Base-by-base conservation (phyloP, 2,329 filamentous ascomycete species). In the Trichoderma simmonsii region DNA sequence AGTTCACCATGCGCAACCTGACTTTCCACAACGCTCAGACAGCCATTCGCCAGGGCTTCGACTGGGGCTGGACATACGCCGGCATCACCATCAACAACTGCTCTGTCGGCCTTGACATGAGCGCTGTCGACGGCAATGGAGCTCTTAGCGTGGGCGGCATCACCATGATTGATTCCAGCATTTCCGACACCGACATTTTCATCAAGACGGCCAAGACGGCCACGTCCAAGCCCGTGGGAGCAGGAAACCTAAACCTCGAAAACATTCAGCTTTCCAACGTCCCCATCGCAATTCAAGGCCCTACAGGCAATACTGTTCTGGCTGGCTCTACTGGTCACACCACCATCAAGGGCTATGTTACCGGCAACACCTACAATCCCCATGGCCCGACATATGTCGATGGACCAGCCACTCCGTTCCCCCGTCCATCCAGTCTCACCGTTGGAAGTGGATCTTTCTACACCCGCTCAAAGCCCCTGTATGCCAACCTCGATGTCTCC, bases 41-140 rank as follows among this genome's bases (percentile, higher is more conserved):
- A 12, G 92, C 90, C 61, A 89, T 93, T 72, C 87, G 86, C 79
- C 90, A 93, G 83, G 87, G 91, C 73, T 94, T 92, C 92, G 88
- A 92, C 79, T 94, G 92, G 92, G 87, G 89, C 1, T 94, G 91
- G 90, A 91, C 89, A 6, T 92, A 92, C 83, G 91, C 92, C 80
- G 89, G 87, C 26, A 78, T 92, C 24, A 83, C 81, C 30, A 88
- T 93, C 80, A 86, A 88, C 77, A 85, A 91, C 77, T 92, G 90
- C 77, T 82, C 83, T 11, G 84, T 92, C 36, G 92, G 91, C 14
- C 84, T 93, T 71, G 90, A 93, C 78, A 91, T 94, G 85, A 56
- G 18, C 14, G 21, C 43, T 36, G 86, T 84, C 65, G 81, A 83
- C 4, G 59, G n/a, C 4, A 21, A 21, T 1, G 59, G 59, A 32